Conservation (phyloP, 139 green algal genomes). For the Micractinium conductrix region DNA sequence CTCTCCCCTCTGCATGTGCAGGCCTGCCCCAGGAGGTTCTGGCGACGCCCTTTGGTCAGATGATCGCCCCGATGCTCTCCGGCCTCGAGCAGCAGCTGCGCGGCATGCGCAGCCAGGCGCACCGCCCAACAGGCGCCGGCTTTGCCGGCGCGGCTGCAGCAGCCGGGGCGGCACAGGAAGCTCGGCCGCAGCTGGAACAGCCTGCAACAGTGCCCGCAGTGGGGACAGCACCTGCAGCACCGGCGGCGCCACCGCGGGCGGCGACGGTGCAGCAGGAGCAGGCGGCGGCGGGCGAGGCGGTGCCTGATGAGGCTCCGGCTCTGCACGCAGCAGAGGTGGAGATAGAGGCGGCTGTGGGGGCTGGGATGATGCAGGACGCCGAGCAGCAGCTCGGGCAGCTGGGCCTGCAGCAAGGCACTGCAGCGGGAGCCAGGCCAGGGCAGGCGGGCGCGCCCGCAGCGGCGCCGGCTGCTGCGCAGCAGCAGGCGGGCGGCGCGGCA, state of each 20-base stretch:
- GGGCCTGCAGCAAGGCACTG: not conserved
- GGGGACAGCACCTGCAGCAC: not conserved
- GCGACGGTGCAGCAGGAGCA: not conserved
- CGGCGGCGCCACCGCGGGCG: not conserved
- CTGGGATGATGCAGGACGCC: conserved; percentile 6
- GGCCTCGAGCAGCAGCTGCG: conserved; percentile 41
- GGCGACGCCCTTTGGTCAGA: conserved; percentile 58
- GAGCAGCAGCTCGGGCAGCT: not conserved
- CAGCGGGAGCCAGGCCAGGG: not conserved
- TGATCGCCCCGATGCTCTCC: conserved; percentile 53
- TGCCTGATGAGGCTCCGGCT: not conserved
- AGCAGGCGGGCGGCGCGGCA: not conserved
- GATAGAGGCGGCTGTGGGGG: conserved; percentile 19
- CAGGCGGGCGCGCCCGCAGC: not conserved
- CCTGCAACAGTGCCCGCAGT: not conserved
- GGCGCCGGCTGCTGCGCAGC: not conserved
- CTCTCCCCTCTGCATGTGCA: not conserved
- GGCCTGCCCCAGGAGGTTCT: conserved; percentile 50
- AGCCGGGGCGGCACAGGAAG: not conserved
- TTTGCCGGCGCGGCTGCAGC: not conserved
- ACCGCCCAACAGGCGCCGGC: not conserved
- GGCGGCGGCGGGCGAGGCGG: not conserved
- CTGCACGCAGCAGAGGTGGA: conserved; percentile 15
- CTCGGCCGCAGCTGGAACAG: not conserved
- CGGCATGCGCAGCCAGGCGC: conserved; percentile 8